Evolutionary conservation across 2,329 filamentous ascomycete genomes (phyloP).

Genomic region (Hypoxylon sp.): DNA sequence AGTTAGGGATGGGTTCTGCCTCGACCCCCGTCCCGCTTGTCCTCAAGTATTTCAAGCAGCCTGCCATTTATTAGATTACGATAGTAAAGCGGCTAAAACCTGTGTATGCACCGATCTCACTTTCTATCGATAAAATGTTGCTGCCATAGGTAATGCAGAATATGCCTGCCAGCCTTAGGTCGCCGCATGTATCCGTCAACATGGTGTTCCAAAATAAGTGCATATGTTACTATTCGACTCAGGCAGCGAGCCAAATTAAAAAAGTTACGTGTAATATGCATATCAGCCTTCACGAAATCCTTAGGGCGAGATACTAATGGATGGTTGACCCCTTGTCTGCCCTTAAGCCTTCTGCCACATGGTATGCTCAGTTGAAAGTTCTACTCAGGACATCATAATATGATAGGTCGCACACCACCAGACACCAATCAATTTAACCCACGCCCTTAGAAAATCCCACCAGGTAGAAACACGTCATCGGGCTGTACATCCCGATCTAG

Average conservation of each 20-base stretch:
- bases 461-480: slow-evolving; percentile 4
- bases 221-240: background rate
- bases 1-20: background rate
- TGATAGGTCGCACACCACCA: background rate
- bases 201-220: background rate
- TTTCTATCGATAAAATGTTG: background rate
- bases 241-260: too few relatives aligned
- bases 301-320: background rate
- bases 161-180: background rate
- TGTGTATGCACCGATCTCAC: background rate
- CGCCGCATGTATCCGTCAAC: background rate
- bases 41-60: background rate
- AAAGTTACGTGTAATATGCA: too few relatives aligned
- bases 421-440: background rate
- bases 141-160: background rate
- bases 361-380: background rate
- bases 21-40: background rate
- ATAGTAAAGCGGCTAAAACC: too few relatives aligned
- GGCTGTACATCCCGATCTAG: background rate
- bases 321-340: background rate
- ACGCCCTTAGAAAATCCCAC: background rate
- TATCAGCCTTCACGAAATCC: background rate
- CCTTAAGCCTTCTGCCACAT: background rate
- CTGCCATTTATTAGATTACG: background rate
- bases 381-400: background rate